phyloP scores from a whole-genome alignment of 148 eudicot species.

The Gaultheria prostrata region DNA sequence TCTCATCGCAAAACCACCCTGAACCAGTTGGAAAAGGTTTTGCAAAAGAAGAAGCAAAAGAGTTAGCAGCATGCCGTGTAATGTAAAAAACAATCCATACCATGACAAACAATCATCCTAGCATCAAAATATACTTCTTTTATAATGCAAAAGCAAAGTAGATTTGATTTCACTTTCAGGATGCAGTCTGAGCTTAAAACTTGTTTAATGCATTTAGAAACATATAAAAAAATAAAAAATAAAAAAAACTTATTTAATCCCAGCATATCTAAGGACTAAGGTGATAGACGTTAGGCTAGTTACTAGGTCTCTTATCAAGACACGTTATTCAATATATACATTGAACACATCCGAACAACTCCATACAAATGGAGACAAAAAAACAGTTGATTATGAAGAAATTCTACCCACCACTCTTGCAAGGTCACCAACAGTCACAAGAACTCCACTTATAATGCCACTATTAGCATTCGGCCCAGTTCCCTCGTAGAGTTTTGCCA shows the following conservation, averaged over 20 bases:
- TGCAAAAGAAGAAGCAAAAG: not conserved
- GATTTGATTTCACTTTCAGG: not conserved
- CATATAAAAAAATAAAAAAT: too few relatives aligned
- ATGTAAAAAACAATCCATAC: not conserved
- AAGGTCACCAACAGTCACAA: slow-evolving; percentile 93
- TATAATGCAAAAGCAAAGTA: not conserved
- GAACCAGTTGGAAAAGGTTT: slow-evolving; percentile 15
- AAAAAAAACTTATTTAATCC: not conserved
- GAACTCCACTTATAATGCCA: slow-evolving; percentile 76
- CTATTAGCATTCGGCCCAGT: slow-evolving; percentile 73
- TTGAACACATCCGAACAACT: not conserved
- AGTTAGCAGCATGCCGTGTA: not conserved
- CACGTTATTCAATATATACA: not conserved
- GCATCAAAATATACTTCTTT: not conserved
- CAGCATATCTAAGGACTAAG: not conserved
- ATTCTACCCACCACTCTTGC: slow-evolving; percentile 84
- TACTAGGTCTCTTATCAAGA: not conserved
- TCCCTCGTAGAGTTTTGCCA: slow-evolving; percentile 82
- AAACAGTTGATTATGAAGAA: not conserved
- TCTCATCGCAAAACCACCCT: slow-evolving; percentile 99
- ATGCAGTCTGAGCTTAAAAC: not conserved
- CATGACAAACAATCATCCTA: not conserved
- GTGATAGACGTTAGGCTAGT: not conserved
- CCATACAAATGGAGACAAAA: not conserved
- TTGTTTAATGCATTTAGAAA: not conserved